A percentile compares a stretch with the other conserved stretches of the same genome.
Conservation (phyloP, 768 basidiomycete species). For the Rhizopogon vesiculosus region DNA sequence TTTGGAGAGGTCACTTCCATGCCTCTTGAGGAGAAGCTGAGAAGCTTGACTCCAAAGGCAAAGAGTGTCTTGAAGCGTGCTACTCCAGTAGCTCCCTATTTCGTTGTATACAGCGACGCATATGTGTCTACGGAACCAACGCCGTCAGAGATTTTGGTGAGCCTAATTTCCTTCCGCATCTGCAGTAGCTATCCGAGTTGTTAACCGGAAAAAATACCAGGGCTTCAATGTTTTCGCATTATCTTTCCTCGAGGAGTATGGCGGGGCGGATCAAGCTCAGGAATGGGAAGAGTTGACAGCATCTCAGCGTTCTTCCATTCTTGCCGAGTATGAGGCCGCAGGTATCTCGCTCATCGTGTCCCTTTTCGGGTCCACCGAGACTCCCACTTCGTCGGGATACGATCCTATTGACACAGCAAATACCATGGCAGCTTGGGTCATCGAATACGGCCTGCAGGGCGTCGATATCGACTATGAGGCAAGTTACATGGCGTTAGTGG, state of each 20-base stretch:
- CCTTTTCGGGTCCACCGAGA: constrained; percentile 41
- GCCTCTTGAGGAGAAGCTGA: constrained; percentile 20
- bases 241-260: constrained; percentile 37
- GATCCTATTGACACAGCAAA: constrained; percentile 37
- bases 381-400: constrained; percentile 36
- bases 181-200: neutral
- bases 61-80: constrained; percentile 19
- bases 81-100: constrained; percentile 46
- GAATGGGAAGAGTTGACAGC: constrained; percentile 39
- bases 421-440: constrained; percentile 42
- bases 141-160: constrained; percentile 38
- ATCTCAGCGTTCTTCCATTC: constrained; percentile 33
- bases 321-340: constrained; percentile 45
- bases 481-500: neutral
- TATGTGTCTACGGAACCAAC: constrained; percentile 42
- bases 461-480: constrained; percentile 53
- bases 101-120: constrained; percentile 35
- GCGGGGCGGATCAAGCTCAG: constrained; percentile 40
- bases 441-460: constrained; percentile 43
- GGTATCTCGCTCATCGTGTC: constrained; percentile 58
- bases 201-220: neutral
- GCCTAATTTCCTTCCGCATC: neutral
- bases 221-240: constrained; percentile 25
- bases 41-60: constrained; percentile 14
- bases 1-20: constrained; percentile 7